Evolutionary conservation across 345 rosid species (phyloP), one percentile per base, ranked within the genome.

Genomic region (Tarenaya hassleriana): DNA sequence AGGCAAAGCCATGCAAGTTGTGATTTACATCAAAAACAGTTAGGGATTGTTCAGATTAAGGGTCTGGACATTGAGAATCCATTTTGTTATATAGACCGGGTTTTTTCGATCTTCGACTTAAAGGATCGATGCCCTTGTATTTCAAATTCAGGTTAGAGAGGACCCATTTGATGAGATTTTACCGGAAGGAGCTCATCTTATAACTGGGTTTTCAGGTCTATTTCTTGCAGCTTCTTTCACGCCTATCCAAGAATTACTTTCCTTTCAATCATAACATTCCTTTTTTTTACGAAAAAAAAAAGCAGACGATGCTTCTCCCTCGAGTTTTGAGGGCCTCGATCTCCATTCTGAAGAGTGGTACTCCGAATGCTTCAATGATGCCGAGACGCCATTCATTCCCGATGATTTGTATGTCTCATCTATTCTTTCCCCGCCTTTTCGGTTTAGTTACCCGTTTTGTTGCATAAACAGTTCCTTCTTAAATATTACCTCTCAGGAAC

Each of bases 131-230:
- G 41, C 5, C 47, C 56, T 66, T 52, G 7, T 43, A 53, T 62
- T n/a, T 34, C 12, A 34, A 64, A 40, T 61, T 56, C 55, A 94
- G 99, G 97, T 78, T 65, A 74, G 72, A 58, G 82, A 66, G 55
- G 78, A 75, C 19, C 61, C 72, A 1, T 60, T 73, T 31, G 91
- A 85, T 61, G 91, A 74, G 62, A 73, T 73, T 68, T 68, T 77
- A 21, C 72, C 81, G 10, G 75, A 68, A 20, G 78, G 73, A 34
- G 49, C 81, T 57, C 75, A 75, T 45, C 79, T 81, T 77, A 58
- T 62, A 53, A 43, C 73, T 20, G 84, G 79, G 11, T 75, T 75
- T 77, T 66, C 95, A 79, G 99, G 99, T 92, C 69, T 27, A 53
- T 47, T 41, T 52, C 55, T 37, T 63, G 24, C 56, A 38, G 61